phyloP scores from a whole-genome alignment of 495 filamentous ascomycete species.

The Aspergillus diversus region DNA sequence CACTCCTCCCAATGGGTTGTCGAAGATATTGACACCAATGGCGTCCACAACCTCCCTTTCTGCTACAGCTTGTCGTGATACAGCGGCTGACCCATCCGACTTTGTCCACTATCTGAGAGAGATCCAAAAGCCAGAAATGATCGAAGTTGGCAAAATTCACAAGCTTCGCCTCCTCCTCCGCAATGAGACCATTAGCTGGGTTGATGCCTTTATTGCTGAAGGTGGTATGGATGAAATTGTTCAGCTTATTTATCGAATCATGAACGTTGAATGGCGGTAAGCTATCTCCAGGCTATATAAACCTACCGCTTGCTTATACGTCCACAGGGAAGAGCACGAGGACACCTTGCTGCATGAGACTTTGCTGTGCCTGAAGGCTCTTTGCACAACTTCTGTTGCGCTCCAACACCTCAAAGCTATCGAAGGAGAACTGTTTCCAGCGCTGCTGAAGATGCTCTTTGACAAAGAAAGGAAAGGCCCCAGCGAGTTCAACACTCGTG shows the following conservation, averaged over 20 bases:
- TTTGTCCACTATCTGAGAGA: slow-evolving; percentile 81
- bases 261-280: slow-evolving; percentile 95
- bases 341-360: slow-evolving; percentile 91
- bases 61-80: slow-evolving; percentile 46
- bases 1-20: slow-evolving; percentile 48
- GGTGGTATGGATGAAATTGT: slow-evolving; percentile 94
- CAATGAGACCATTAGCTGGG: slow-evolving; percentile 95
- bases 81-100: slow-evolving; percentile 67
- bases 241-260: slow-evolving; percentile 80
- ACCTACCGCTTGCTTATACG: slow-evolving; percentile 26
- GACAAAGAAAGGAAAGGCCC: slow-evolving; percentile 97
- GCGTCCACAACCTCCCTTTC: slow-evolving; percentile 47
- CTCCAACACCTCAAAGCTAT: slow-evolving; percentile 79
- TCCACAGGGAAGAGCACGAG: slow-evolving; percentile 89
- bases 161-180: slow-evolving; percentile 88
- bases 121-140: slow-evolving; percentile 73
- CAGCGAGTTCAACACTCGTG: slow-evolving; percentile 90
- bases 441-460: slow-evolving; percentile 85
- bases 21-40: slow-evolving; percentile 49
- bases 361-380: slow-evolving; percentile 89
- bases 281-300: slow-evolving; percentile 28
- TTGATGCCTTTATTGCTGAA: slow-evolving; percentile 82
- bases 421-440: slow-evolving; percentile 81
- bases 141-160: slow-evolving; percentile 92
- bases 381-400: slow-evolving; percentile 87